Conservation (phyloP, 805 yeast genomes). For the Metschnikowia matae region DNA sequence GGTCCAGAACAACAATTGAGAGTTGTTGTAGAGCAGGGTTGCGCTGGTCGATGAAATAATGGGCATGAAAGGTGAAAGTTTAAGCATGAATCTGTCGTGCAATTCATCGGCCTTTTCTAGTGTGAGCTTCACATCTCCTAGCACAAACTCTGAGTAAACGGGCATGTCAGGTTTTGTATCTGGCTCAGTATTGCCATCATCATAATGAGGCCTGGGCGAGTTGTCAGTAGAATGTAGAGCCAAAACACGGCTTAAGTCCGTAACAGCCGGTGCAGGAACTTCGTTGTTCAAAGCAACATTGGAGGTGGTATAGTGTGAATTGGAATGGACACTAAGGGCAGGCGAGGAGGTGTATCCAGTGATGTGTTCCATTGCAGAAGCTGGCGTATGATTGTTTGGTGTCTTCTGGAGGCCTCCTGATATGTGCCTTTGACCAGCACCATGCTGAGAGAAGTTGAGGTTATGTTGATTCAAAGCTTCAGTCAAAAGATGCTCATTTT, state of each 20-base stretch:
- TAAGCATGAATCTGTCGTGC: conserved; percentile 62
- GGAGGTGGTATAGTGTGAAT: not conserved
- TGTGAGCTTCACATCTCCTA: conserved; percentile 73
- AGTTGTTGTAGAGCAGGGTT: conserved; percentile 73
- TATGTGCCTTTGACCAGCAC: conserved; percentile 4
- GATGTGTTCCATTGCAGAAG: conserved; percentile 15
- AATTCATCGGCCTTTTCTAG: conserved; percentile 65
- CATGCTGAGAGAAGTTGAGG: conserved; percentile 20
- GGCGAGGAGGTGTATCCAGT: conserved; percentile 13
- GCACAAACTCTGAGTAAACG: conserved; percentile 55
- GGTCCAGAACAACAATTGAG: conserved; percentile 86
- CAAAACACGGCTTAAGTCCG: conserved; percentile 19
- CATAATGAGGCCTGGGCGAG: conserved; percentile 24
- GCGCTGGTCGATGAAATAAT: conserved; percentile 69
- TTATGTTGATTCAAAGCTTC: conserved; percentile 53
- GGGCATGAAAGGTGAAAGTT: conserved; percentile 75
- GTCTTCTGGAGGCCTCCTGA: conserved; percentile 8
- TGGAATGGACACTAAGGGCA: not conserved
- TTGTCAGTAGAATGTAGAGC: conserved; percentile 27
- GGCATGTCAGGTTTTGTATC: conserved; percentile 11
- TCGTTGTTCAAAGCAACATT: not conserved
- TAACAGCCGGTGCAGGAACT: conserved; percentile 10
- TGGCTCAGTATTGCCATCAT: conserved; percentile 4
- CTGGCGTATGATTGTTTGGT: conserved; percentile 10
- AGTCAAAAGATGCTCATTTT: conserved; percentile 64